Base-by-base conservation (phyloP, 192 early-diverging fungal species). In the Coemansia sp. region DNA sequence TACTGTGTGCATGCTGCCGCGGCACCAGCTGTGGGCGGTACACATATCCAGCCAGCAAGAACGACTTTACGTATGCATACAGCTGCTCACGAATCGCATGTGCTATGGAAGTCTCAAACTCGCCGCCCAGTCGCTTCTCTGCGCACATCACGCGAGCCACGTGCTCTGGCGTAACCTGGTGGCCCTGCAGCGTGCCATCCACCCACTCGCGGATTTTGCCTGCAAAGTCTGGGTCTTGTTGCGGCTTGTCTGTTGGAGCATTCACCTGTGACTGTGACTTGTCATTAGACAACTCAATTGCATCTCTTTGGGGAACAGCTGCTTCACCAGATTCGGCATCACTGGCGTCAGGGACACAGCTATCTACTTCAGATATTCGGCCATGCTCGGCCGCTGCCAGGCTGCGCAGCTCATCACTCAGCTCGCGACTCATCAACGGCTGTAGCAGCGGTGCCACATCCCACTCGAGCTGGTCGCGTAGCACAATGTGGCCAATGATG, bases 391-490 rank as follows among this genome's bases (percentile, higher is more conserved):
- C 57, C 19, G 22, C 5, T n/a, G 29, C 20, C 35, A 19, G 22
- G n/a, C 38, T 22, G 52, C 32, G 27, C 39, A 71, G 38, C 57
- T 57, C 57, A n/a, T 67, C 61, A 43, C 69, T 62, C 51, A 68
- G 62, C 48, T 62, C 71, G 10, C 48, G 35, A 6, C 60, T 52
- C 22, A 61, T 23, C 4, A 66, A 59, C 27, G 82, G 73, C 7
- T 74, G 74, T 27, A 83, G 74, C 20, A 77, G 63, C 19, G 82
- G 73, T 26, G 78, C 73, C 8, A 83, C 81, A 74, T 97, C 94
- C 96, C 96, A 98, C 66, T 98, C 96, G 62, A 98, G 90, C 66
- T 94, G 93, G 82, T 98, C 96, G 19, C 90, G 84, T 37, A 96
- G 82, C 13, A 86, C 89, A 51, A 87, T 85, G 52, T 92, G 88